Evolutionary conservation across 352 stramenopile genomes (phyloP).

Genomic region (Aphanomyces invadans): DNA sequence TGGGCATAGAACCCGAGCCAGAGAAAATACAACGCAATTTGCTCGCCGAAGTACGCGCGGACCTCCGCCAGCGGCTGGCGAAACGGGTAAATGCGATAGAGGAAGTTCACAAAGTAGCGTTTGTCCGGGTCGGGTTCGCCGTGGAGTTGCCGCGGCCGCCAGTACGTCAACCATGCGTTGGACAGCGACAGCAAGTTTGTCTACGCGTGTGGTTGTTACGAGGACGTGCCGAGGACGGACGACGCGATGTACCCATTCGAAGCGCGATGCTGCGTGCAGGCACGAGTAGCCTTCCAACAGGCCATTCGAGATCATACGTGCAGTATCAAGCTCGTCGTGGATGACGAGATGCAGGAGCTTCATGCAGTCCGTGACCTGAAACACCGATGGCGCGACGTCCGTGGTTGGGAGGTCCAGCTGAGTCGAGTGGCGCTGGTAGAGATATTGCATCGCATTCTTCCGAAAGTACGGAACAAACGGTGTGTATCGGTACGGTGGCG

Average conservation of each 20-base stretch:
- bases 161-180: slow-evolving; percentile 51
- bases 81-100: slow-evolving; percentile 28
- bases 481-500: slow-evolving; percentile 16
- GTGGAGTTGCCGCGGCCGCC: slow-evolving; percentile 33
- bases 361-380: slow-evolving; percentile 55
- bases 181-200: slow-evolving; percentile 28
- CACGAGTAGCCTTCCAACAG: slow-evolving; percentile 34
- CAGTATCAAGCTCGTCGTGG: slow-evolving; percentile 42
- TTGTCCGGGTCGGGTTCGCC: slow-evolving; percentile 35
- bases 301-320: slow-evolving; percentile 28
- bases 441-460: slow-evolving; percentile 43
- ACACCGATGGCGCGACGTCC: slow-evolving; percentile 36
- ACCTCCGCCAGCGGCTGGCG: slow-evolving; percentile 84
- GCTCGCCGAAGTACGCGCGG: slow-evolving; percentile 86
- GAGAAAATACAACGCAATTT: slow-evolving; percentile 87
- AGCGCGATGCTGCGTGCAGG: slow-evolving; percentile 52
- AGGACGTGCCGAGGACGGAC: too few species aligned
- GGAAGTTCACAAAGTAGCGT: slow-evolving; percentile 36
- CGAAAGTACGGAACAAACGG: slow-evolving; percentile 33
- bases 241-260: slow-evolving; percentile 39
- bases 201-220: too few species aligned
- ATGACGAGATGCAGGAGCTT: slow-evolving; percentile 41
- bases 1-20: slow-evolving; percentile 90
- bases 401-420: slow-evolving; percentile 37
- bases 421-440: slow-evolving; percentile 57